These are phyloP conservation scores for Thermothielavioides terrestris DNA, from an alignment of 495 filamentous ascomycete species.

Conservation along the genomic window DNA sequence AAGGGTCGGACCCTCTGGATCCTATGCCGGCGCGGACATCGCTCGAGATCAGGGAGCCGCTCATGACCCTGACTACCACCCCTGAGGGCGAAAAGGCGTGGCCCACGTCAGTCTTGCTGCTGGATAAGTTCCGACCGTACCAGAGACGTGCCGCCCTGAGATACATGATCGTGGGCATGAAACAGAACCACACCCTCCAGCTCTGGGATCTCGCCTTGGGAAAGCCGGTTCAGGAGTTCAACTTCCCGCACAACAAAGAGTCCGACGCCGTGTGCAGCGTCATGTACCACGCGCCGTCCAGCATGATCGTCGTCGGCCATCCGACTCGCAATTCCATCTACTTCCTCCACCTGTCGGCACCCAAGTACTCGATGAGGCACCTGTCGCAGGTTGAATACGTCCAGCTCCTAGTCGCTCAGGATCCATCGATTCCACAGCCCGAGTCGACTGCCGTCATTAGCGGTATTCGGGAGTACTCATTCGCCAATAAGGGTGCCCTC, in stretches of 20 bases:
- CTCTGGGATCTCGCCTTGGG: slow-evolving; percentile 95
- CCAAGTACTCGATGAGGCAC: slow-evolving; percentile 70
- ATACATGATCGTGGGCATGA: slow-evolving; percentile 95
- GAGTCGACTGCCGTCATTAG: slow-evolving; percentile 95
- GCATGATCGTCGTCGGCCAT: slow-evolving; percentile 90
- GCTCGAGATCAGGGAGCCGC: slow-evolving; percentile 65
- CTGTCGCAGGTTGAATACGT: slow-evolving; percentile 85
- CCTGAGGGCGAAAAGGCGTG: slow-evolving; percentile 78
- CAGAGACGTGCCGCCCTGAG: slow-evolving; percentile 75
- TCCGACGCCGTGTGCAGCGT: slow-evolving; percentile 95
- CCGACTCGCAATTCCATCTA: slow-evolving; percentile 96
- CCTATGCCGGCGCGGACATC: slow-evolving; percentile 45
- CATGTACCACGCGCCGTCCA: slow-evolving; percentile 78
- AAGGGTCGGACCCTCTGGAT: slow-evolving; percentile 43
- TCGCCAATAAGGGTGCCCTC: slow-evolving; percentile 77
- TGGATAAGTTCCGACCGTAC: slow-evolving; percentile 90
- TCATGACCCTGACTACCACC: slow-evolving; percentile 70
- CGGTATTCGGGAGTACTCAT: slow-evolving; percentile 87
- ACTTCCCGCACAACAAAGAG: slow-evolving; percentile 92
- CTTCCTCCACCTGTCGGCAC: slow-evolving; percentile 88
- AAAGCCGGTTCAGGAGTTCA: slow-evolving; percentile 93
- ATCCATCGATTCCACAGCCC: slow-evolving; percentile 64
- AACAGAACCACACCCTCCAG: slow-evolving; percentile 98
- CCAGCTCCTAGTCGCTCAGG: slow-evolving; percentile 61
- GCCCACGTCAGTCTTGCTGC: slow-evolving; percentile 89